Evolutionary conservation across 371 early-diverging fungal genomes (phyloP).

Genomic region (Syncephalastrum sp.): DNA sequence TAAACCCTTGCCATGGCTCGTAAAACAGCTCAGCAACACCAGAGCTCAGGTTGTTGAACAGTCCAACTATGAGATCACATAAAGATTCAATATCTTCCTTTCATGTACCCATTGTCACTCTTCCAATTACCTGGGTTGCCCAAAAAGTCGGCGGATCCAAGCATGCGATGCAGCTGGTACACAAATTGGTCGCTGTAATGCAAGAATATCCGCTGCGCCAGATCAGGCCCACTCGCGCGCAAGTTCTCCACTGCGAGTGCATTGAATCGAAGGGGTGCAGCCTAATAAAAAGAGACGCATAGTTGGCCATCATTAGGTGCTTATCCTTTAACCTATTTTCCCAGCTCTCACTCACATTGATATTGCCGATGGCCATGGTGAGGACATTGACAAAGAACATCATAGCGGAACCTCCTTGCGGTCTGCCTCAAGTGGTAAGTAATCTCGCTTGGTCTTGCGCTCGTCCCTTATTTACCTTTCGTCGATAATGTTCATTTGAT

Average conservation of each 20-base stretch:
- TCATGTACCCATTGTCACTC: not conserved
- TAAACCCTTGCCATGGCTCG: slow-evolving; percentile 96
- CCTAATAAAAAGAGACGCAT: slow-evolving; percentile 32
- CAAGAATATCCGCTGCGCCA: slow-evolving; percentile 75
- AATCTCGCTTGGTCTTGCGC: not conserved
- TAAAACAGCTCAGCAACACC: slow-evolving; percentile 97
- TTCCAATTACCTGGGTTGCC: slow-evolving; percentile 80
- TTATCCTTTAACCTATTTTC: not conserved
- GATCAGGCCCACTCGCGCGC: slow-evolving; percentile 72
- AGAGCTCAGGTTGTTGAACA: slow-evolving; percentile 92
- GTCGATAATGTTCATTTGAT: slow-evolving; percentile 63
- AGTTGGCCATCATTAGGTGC: not conserved
- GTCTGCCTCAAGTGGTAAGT: not conserved
- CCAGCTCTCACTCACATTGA: slow-evolving; percentile 61
- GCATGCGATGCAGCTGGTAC: slow-evolving; percentile 88
- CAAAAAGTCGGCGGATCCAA: slow-evolving; percentile 96
- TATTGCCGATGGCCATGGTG: slow-evolving; percentile 96
- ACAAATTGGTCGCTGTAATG: slow-evolving; percentile 92
- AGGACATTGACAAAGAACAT: slow-evolving; percentile 81
- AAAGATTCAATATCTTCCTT: not conserved
- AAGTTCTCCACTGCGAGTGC: slow-evolving; percentile 91
- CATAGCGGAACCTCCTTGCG: slow-evolving; percentile 37
- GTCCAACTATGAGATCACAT: slow-evolving; percentile 60
- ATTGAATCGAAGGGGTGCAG: slow-evolving; percentile 89
- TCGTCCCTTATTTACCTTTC: slow-evolving; percentile 22